Evolutionary conservation across 768 basidiomycete genomes (phyloP).

Genomic region (Tubosaeta brunneosetosa): DNA sequence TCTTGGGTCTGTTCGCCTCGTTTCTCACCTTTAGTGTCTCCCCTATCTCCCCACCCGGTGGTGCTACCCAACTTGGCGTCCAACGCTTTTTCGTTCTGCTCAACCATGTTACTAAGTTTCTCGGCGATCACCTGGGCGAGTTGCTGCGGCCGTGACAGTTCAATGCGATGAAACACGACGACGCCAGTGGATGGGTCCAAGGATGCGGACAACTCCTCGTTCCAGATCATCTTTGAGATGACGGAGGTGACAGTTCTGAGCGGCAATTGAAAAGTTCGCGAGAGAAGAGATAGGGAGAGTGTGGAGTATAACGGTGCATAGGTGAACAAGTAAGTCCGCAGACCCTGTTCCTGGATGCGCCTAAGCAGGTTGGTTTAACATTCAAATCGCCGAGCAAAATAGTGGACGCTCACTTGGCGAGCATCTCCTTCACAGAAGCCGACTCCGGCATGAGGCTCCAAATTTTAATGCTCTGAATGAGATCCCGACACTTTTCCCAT

Average conservation of each 20-base stretch:
- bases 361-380: constrained; percentile 37
- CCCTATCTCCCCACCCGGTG: constrained; percentile 51
- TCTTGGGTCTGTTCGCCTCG: constrained; percentile 76
- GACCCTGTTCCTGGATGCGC: constrained; percentile 96
- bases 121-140: constrained; percentile 88
- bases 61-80: constrained; percentile 77
- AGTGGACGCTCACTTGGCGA: constrained; percentile 64
- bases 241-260: constrained; percentile 71
- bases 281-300: constrained; percentile 81
- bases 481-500: constrained; percentile 92
- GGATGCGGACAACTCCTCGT: constrained; percentile 88
- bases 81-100: constrained; percentile 87
- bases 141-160: constrained; percentile 83
- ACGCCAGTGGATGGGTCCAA: constrained; percentile 88
- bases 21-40: constrained; percentile 61
- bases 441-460: constrained; percentile 96
- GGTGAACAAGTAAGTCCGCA: constrained; percentile 97
- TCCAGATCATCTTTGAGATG: constrained; percentile 99
- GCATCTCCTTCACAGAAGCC: constrained; percentile 85
- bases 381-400: neutral
- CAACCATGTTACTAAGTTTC: constrained; percentile 78
- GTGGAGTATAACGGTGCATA: constrained; percentile 88
- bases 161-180: constrained; percentile 89
- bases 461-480: constrained; percentile 94
- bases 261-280: constrained; percentile 83